phyloP scores from a whole-genome alignment of 2,329 filamentous ascomycete species.

The Leptosphaerulina australis region DNA sequence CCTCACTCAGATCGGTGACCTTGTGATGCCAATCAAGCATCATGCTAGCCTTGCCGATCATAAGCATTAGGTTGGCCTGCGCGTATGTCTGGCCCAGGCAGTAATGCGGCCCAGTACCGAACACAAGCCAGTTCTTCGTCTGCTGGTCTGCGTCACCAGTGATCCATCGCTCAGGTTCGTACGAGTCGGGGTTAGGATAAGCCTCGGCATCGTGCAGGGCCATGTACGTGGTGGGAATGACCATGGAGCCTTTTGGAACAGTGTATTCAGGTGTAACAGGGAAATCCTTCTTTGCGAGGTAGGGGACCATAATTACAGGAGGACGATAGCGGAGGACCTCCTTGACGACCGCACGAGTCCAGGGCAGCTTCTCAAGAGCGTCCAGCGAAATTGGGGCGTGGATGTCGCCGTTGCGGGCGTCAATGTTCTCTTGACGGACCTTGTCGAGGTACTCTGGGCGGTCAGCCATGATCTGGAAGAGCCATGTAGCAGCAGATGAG shows the following conservation, averaged over 20 bases:
- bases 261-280: slow-evolving; percentile 87
- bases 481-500: slow-evolving; percentile 89
- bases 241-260: slow-evolving; percentile 94
- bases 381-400: slow-evolving; percentile 77
- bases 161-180: slow-evolving; percentile 66
- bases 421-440: slow-evolving; percentile 87
- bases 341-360: slow-evolving; percentile 87
- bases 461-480: slow-evolving; percentile 93
- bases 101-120: slow-evolving; percentile 94
- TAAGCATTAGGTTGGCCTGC: slow-evolving; percentile 82
- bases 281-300: slow-evolving; percentile 93
- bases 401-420: slow-evolving; percentile 74
- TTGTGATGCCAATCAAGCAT: slow-evolving; percentile 89
- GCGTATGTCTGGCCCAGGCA: slow-evolving; percentile 94
- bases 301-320: slow-evolving; percentile 96
- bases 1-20: slow-evolving; percentile 80
- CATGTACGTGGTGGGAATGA: slow-evolving; percentile 89
- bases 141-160: slow-evolving; percentile 86
- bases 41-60: slow-evolving; percentile 89
- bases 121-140: slow-evolving; percentile 96
- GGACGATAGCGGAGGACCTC: slow-evolving; percentile 77
- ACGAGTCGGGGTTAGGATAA: slow-evolving; percentile 81
- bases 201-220: slow-evolving; percentile 91
- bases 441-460: slow-evolving; percentile 90
- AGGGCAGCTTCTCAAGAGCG: slow-evolving; percentile 83